Evolutionary conservation across 768 basidiomycete species (phyloP).

Genomic region (Melanogaster broomeanus): DNA sequence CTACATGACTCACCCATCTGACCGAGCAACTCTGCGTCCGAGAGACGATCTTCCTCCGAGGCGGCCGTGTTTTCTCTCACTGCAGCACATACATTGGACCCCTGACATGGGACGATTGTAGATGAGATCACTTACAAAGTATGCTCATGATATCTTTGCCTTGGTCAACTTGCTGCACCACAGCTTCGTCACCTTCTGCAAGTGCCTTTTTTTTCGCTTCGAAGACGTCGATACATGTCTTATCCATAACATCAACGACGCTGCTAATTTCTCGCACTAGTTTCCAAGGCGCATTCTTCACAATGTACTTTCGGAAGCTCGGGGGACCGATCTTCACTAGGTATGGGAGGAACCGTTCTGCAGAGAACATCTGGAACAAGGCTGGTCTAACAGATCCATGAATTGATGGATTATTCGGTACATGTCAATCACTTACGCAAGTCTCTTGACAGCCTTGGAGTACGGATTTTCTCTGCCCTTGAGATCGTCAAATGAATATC

Average conservation of each 20-base stretch:
- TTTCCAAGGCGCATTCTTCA: constrained; percentile 41
- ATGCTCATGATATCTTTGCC: constrained; percentile 53
- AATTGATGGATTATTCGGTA: neutral
- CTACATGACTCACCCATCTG: constrained; percentile 53
- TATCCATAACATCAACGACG: constrained; percentile 50
- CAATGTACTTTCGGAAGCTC: constrained; percentile 44
- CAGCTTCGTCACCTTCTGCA: constrained; percentile 24
- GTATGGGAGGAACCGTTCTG: constrained; percentile 48
- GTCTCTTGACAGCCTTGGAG: neutral
- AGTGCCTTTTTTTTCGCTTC: constrained; percentile 36
- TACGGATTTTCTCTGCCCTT: neutral
- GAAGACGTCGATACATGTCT: constrained; percentile 42
- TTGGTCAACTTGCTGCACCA: constrained; percentile 24
- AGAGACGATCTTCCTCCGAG: no score
- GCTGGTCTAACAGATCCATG: constrained; percentile 40
- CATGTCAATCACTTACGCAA: neutral
- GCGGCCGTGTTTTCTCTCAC: no score
- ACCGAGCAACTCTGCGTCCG: constrained; percentile 47
- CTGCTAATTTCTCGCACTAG: no score
- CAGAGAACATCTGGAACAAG: constrained; percentile 44
- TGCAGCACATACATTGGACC: no score
- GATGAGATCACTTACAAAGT: constrained; percentile 37
- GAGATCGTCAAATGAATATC: constrained; percentile 38
- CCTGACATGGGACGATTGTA: no score
- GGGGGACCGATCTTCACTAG: constrained; percentile 43